Base-by-base conservation (phyloP, 225 moss, liverwort and hornwort species). In the Physcomitrium patens region DNA sequence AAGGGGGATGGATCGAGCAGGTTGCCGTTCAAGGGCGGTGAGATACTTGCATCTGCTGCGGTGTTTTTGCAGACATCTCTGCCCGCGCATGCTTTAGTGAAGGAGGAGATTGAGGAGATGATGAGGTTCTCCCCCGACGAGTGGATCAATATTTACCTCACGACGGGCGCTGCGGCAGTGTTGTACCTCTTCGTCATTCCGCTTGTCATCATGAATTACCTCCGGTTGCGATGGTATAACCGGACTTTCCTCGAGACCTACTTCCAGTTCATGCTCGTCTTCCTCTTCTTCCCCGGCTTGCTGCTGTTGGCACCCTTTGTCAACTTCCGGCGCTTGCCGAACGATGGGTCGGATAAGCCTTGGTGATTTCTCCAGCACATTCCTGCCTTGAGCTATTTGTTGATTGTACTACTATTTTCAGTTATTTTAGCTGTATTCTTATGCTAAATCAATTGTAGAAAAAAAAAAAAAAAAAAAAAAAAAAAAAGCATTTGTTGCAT, bases 191-290 rank as follows among this genome's bases (percentile, higher is more conserved):
- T 94, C 0, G 77, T 97, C 26, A 77, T 94, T 63, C 94, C 94
- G 70, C 73, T 85, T 28, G 71, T 90, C 4, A 10, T 89, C n/a
- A 90, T 79, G 42, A 90, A 93, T 60, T 97, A 97, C 44, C 83
- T 97, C 1, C 86, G 93, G 19, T 77, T 91, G 77, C 88, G 94
- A 53, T 94, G 94, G 94, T 97, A 91, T 77, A 94, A 94, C 73
- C 83, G 97, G 14, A 86, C 16, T n/a, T 73, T 75, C 11, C 11
- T 68, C 11, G 97, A 97, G 66, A 93, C 97, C 0, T 85, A 69
- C 67, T 97, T 97, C 63, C 97, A 99, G 72, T 92, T 95, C 72
- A 26, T 93, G 86, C 91, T 99, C 18, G 97, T 99, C 44, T 99
- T 99, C 68, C 0, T 99, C 62, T 99, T 99, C 85, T 99, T 99